Evolutionary conservation across 2,329 filamentous ascomycete species (phyloP), one percentile per base, ranked within the genome.

Genomic region (Beauveria sp.): DNA sequence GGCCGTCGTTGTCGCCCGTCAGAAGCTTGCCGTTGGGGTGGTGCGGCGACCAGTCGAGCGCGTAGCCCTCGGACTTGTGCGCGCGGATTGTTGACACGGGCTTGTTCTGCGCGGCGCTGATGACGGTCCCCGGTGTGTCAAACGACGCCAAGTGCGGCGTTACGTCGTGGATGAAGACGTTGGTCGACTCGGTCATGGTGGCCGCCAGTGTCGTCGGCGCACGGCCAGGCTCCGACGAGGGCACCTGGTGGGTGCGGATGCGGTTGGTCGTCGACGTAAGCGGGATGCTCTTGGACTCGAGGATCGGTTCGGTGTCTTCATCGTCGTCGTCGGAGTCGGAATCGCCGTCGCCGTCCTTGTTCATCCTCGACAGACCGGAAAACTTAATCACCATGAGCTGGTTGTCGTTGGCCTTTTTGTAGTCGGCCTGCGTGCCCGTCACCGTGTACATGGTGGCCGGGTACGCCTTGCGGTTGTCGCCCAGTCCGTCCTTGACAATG

Each of bases 301-400:
- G 86, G 66, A 99, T 95, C 2, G 95, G 93, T 67, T 99, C 93
- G 65, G 89, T 69, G 42, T 84, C 81, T 67, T 96, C 91, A 64
- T 90, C 88, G 65, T 92, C 89, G 52, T 90, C 86, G 16, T 84
- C 85, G 0, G 58, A 60, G 54, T 89, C 88, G 30, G 30, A 30
- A n/a, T 86, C 85, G 47, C 90, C 88, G 34, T 86, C 77, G 38
- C 79, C 83, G 2, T 82, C 84, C 63, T 84, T 82, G 70, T 96
- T 90, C 87, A 95, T 97, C 71, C 87, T 88, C 71, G 90, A 91
- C 65, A 99, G 79, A 18, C 93, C 90, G 71, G 92, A 96, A 73
- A 99, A 87, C 78, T 98, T 98, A 85, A 97, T 91, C 45, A 98
- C 87, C 86, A 98, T 88, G 70, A 99, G 79, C 75, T 96, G 87